Percentiles rank a stretch among this genome's conserved stretches.
Evolutionary conservation across 2,329 filamentous ascomycete genomes (phyloP).

Genomic region (Rugonectria rugulosa): DNA sequence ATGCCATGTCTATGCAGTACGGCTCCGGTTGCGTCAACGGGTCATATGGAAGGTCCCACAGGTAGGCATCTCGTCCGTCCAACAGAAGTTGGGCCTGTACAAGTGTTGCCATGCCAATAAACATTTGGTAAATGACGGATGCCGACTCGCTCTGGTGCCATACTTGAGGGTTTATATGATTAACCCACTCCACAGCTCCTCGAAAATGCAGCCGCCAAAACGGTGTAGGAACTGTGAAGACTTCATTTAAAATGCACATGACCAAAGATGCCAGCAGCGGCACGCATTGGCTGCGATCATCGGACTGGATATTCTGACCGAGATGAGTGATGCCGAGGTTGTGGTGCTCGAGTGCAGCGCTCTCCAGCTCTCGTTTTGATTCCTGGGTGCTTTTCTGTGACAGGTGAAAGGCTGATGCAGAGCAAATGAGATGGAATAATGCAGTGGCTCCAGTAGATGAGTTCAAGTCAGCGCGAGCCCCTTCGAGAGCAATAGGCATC

Average conservation of each 20-base stretch:
- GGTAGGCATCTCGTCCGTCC: constrained; percentile 22
- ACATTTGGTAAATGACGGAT: constrained; percentile 36
- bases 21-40: constrained; percentile 32
- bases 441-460: constrained; percentile 31
- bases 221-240: constrained; percentile 31
- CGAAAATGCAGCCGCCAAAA: constrained; percentile 37
- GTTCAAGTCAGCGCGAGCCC: constrained; percentile 29
- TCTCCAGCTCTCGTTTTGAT: constrained; percentile 26
- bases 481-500: constrained; percentile 36
- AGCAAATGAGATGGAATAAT: constrained; percentile 36
- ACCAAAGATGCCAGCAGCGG: constrained; percentile 30
- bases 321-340: constrained; percentile 37
- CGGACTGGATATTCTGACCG: constrained; percentile 35
- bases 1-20: constrained; percentile 25
- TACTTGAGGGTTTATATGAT: constrained; percentile 35
- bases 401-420: constrained; percentile 33
- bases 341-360: constrained; percentile 34
- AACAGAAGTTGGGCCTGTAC: constrained; percentile 33
- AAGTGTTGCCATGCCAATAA: constrained; percentile 32
- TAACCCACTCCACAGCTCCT: constrained; percentile 37
- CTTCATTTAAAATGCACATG: constrained; percentile 36
- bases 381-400: constrained; percentile 26
- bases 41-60: constrained; percentile 33
- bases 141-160: constrained; percentile 34
- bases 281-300: constrained; percentile 32